Conservation (phyloP, 345 rosid genomes). For the Camelina sativa region DNA sequence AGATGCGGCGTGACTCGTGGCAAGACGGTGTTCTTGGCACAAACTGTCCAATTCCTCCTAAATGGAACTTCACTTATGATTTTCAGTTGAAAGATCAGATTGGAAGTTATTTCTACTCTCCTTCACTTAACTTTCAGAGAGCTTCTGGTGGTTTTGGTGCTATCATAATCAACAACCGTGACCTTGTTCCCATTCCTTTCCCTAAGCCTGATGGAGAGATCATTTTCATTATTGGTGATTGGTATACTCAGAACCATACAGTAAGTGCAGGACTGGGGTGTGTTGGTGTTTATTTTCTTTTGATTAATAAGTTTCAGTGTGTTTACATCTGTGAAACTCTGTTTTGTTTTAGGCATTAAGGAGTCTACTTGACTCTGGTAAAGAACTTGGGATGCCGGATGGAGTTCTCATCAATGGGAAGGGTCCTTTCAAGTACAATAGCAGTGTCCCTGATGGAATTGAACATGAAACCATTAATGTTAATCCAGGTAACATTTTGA, state of each 20-base stretch:
- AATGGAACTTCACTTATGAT: slow-evolving; percentile 67
- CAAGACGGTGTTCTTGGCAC: slow-evolving; percentile 93
- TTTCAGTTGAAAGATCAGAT: slow-evolving; percentile 97
- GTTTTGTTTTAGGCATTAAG: slow-evolving; percentile 63
- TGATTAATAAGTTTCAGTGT: not conserved
- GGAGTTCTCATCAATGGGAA: slow-evolving; percentile 96
- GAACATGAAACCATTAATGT: slow-evolving; percentile 67
- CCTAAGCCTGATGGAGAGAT: slow-evolving; percentile 76
- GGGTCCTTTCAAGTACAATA: slow-evolving; percentile 83
- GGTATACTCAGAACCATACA: slow-evolving; percentile 82
- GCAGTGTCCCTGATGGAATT: slow-evolving; percentile 78
- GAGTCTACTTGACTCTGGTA: slow-evolving; percentile 71
- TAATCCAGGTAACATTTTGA: slow-evolving; percentile 65
- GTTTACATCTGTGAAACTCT: slow-evolving; percentile 13
- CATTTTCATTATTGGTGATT: slow-evolving; percentile 77
- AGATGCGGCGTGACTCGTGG: slow-evolving; percentile 93
- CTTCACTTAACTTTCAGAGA: slow-evolving; percentile 80
- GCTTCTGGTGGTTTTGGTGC: slow-evolving; percentile 98
- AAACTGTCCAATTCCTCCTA: slow-evolving; percentile 74
- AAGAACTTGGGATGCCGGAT: slow-evolving; percentile 92
- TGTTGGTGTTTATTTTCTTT: not conserved
- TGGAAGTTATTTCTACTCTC: slow-evolving; percentile 88
- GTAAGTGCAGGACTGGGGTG: slow-evolving; percentile 50
- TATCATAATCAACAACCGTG: slow-evolving; percentile 64
- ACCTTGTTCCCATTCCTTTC: slow-evolving; percentile 66